Evolutionary conservation across 2,329 filamentous ascomycete genomes (phyloP), one percentile per base, ranked within the genome.

Genomic region (Alternaria novae-zelandiae): DNA sequence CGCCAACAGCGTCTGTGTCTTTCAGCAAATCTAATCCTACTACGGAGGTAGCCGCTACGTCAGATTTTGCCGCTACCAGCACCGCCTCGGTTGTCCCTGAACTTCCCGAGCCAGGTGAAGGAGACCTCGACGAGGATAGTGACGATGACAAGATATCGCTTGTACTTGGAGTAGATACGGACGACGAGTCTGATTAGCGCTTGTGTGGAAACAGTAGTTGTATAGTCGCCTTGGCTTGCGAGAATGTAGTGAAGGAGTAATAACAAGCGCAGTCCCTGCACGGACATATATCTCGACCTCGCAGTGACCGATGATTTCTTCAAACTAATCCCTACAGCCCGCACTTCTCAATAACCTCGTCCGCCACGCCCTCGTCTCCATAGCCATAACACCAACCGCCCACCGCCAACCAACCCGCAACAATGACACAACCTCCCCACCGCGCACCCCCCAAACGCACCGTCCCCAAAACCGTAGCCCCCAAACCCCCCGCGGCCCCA

Each of bases 101-200:
- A 6, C 57, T 71, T 1, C 70, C 72, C 28, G 56, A 58, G 32
- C 65, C 70, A 57, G 53, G 58, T 54, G 61, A 72, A 56, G 66
- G 30, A 36, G 58, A 13, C 15, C 53, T 23, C 10, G 66, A 50
- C 20, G 68, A 58, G 11, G 72, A 73, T 30, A 74, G 72, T 25
- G 75, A 77, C 25, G 74, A 76, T 21, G 75, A 63, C 47, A 62
- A 65, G 17, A 73, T 78, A 28, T 69, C 73, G 11, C 59, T 80
- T 7, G 75, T 78, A 1, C 64, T 80, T 28, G 78, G 77, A 3
- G 76, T 76, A 53, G 78, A 80, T 32, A 78, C 73, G 2, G 78
- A 79, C 51, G 75, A 78, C 3, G 78, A 80, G 8, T 78, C 75
- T 2, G 75, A 78, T 12, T 74, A 63, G 30, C 7, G 6, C 15